Base-by-base conservation (phyloP, 257 asterid genomes). In the Gentiana dahurica region DNA sequence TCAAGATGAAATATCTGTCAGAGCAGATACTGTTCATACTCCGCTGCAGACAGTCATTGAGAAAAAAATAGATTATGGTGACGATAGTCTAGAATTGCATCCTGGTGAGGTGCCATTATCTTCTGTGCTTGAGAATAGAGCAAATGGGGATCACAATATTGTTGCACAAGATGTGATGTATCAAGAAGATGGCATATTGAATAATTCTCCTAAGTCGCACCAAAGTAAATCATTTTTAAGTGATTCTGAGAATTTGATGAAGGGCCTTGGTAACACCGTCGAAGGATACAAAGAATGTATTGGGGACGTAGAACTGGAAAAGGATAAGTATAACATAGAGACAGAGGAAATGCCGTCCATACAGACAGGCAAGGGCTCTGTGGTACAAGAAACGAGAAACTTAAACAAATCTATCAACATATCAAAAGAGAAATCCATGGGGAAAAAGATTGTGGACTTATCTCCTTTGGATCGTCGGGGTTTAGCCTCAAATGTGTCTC, bases 251-350 rank as follows among this genome's bases (percentile, higher is more conserved):
- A 81, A 70, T 76, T 66, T 56, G 60, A 79, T 69, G 54, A 88
- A 73, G 81, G 83, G 65, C 57, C 69, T 65, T 68, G 81, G 60
- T 66, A 83, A 79, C 64, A 72, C 76, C 34, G 62, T 68, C 66
- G 89, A 85, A 70, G 76, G 71, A 68, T 83, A 81, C 69, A 81
- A 68, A 73, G 95, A 85, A 49, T 74, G 88, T 57, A 83, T 88
- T 53, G 99, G 97, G 68, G 95, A 80, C 43, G 62, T 78, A 15
- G 95, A 77, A 74, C 75, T 75, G 51, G 98, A 81, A 62, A 81
- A 75, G 50, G 85, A 74, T 36, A 90, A 75, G 63, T 73, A 77
- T 50, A 94, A 92, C 65, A 72, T 79, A 45, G 72, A 67, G 56
- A 81, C 86, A 7, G 82, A 76, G 72, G 80, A 83, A 73, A 70